Evolutionary conservation across 1,284 basidiomycete species (phyloP).

Genomic region (Apiotrichum akiyoshidainum): DNA sequence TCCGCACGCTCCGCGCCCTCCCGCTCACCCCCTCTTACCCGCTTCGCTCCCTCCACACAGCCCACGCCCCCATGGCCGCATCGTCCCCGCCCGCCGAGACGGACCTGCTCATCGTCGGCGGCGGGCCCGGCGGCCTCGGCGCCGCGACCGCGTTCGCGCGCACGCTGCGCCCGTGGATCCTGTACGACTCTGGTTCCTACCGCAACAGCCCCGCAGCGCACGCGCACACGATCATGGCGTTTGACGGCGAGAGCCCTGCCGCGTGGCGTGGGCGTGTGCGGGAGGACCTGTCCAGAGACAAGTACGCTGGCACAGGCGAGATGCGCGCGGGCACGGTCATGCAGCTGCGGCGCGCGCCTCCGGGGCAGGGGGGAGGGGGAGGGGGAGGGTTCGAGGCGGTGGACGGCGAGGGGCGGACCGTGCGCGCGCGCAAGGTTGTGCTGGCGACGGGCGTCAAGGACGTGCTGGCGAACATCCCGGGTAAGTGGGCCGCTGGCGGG

Average conservation of each 20-base stretch:
- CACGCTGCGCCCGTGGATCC: conserved; percentile 21
- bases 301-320: neutral
- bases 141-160: conserved; percentile 27
- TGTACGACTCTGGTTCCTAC: conserved; percentile 33
- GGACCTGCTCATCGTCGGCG: conserved; percentile 34
- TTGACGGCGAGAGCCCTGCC: conserved; percentile 21
- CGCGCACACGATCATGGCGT: conserved; percentile 27
- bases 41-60: neutral
- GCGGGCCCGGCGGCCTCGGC: conserved; percentile 37
- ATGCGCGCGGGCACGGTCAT: conserved; percentile 21
- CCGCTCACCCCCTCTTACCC: too few relatives aligned
- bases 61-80: neutral
- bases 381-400: conserved; percentile 17
- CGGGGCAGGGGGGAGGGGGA: neutral
- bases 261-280: conserved; percentile 14
- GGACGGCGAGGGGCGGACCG: conserved; percentile 19
- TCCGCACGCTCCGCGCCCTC: too few relatives aligned
- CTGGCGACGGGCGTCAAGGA: conserved; percentile 36
- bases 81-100: neutral
- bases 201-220: conserved; percentile 21
- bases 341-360: neutral
- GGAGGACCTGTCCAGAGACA: conserved; percentile 1
- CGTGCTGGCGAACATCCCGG: conserved; percentile 29
- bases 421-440: conserved; percentile 27
- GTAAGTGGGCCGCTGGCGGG: conserved; percentile 15